Evolutionary conservation across 2,329 filamentous ascomycete species (phyloP).

Genomic region (Paecilomyces dactylethromorphus): DNA sequence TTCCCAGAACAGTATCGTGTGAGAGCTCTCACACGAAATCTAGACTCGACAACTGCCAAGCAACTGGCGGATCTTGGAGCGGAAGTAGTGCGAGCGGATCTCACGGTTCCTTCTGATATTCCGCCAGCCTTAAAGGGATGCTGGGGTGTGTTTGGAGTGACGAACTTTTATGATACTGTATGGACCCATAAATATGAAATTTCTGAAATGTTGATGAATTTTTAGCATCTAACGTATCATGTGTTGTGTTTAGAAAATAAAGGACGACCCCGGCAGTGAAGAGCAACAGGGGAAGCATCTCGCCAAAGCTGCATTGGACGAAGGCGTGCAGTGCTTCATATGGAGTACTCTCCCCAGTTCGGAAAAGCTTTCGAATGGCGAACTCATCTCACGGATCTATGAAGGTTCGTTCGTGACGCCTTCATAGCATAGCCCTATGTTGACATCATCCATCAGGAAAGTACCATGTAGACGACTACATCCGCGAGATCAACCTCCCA

Average conservation of each 20-base stretch:
- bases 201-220: too few species aligned
- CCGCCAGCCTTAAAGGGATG: constrained; percentile 5
- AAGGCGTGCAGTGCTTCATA: constrained; percentile 7
- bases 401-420: constrained; percentile 3
- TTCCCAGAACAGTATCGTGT: constrained; percentile 9
- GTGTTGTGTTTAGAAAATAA: constrained; percentile 3
- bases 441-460: constrained; percentile 1
- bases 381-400: constrained; percentile 3
- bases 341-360: constrained; percentile 10
- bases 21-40: constrained; percentile 13
- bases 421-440: neutral
- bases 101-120: constrained; percentile 8
- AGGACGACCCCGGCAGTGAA: constrained; percentile 9
- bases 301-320: constrained; percentile 5
- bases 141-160: constrained; percentile 12
- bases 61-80: constrained; percentile 9
- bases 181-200: neutral
- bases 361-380: constrained; percentile 5
- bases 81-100: constrained; percentile 13
- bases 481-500: constrained; percentile 11
- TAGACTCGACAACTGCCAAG: constrained; percentile 8
- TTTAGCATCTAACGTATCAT: neutral
- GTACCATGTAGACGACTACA: constrained; percentile 12
- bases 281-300: constrained; percentile 10
- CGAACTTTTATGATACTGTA: constrained; percentile 11